phyloP scores from a whole-genome alignment of 805 yeast species.

The Yarrowia sp. region DNA sequence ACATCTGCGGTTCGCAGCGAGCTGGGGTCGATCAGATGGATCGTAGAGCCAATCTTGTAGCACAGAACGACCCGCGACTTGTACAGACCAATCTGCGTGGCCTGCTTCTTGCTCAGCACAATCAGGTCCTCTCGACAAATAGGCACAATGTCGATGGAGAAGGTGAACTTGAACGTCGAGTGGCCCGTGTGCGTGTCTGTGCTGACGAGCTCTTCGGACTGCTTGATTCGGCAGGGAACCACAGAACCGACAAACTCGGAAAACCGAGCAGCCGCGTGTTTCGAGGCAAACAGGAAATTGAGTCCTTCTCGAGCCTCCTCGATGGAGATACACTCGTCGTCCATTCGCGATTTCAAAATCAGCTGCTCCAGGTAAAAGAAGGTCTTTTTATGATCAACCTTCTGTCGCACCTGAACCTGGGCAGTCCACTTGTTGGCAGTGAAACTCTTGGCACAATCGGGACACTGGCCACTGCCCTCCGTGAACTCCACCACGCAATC shows the following conservation, averaged over 20 bases:
- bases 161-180: constrained; percentile 87
- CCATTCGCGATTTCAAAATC: constrained; percentile 90
- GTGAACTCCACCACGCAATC: constrained; percentile 92
- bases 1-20: constrained; percentile 82
- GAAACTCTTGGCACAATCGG: constrained; percentile 97
- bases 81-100: constrained; percentile 75
- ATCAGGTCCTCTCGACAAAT: constrained; percentile 96
- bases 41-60: constrained; percentile 77
- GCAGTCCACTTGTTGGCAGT: constrained; percentile 99
- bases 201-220: constrained; percentile 89
- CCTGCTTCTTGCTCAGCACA: constrained; percentile 85
- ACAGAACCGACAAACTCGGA: constrained; percentile 85
- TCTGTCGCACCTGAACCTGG: constrained; percentile 95
- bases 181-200: constrained; percentile 92
- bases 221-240: constrained; percentile 81
- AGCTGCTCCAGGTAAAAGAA: constrained; percentile 94
- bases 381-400: constrained; percentile 95
- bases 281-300: constrained; percentile 88
- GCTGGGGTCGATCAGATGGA: constrained; percentile 86
- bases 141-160: constrained; percentile 92
- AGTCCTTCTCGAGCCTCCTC: constrained; percentile 93
- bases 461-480: constrained; percentile 95
- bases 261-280: constrained; percentile 93
- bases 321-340: constrained; percentile 89
- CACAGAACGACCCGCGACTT: constrained; percentile 84